Base-by-base conservation (phyloP, 2,329 filamentous ascomycete species). In the Ceratocystis alfenasii region DNA sequence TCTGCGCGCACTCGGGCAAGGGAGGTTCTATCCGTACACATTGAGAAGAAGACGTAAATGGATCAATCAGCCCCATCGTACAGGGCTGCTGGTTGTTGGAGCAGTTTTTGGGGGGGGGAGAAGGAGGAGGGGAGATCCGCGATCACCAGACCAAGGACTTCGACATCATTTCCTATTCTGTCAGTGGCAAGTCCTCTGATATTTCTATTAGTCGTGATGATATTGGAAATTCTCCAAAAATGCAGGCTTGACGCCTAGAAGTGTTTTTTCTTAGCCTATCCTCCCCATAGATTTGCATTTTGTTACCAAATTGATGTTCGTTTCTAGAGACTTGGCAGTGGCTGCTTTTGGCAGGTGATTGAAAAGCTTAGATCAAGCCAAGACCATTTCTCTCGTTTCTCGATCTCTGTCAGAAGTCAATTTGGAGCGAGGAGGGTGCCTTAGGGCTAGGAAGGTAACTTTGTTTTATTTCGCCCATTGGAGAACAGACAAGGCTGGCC, bases 281-380 rank as follows among this genome's bases (percentile, higher is more conserved):
- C 30, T 33, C 30, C 30, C 30, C 30, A 1, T 48, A 7, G 12
- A 20, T 2, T 22, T n/a, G n/a, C 46, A n/a, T 12, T 50, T 22
- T 33, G 46, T 50, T 22, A 50, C 20, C 48, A 25, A 53, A 53
- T 53, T 20, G 3, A 10, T n/a, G 8, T 53, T 53, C 25, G 4
- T 20, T 17, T 57, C 28, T 25, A 6, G 10, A 20, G 25, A 57
- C 53, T 57, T 57, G 53, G 25, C 53, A 36, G 53, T 57, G 53
- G 25, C 25, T 57, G 25, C 25, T 33, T 57, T 22, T 57, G 53
- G 53, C 53, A 57, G 53, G 25, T 57, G 53, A 57, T 33, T 57
- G 53, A 33, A 53, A 53, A 57, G 53, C 53, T 57, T 57, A 33
- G 53, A 57, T 57, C 53, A 57, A 7, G 25, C 53, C 53, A 57